A percentile compares a stretch with the other conserved stretches of the same genome.
These are phyloP conservation scores for Brettanomyces naardenensis DNA, from an alignment of 805 yeast species.

Conservation along the genomic window DNA sequence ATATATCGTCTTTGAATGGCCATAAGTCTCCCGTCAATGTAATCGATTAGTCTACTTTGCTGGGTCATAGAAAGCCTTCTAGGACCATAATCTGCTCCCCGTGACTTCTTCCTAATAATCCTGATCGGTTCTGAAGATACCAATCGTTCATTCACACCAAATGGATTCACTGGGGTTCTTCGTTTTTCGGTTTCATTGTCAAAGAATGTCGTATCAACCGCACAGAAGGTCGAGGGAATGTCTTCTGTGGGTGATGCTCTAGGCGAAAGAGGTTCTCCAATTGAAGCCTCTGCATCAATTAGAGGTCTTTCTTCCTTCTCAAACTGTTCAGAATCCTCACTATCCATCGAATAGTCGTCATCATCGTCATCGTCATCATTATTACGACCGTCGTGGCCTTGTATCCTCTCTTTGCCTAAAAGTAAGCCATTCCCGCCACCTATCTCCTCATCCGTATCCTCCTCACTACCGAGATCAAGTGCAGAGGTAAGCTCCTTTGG, in stretches of 20 bases:
- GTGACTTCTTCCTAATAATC: slow-evolving; percentile 5
- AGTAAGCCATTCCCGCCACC: too few relatives aligned
- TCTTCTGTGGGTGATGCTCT: slow-evolving; percentile 1
- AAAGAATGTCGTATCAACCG: slow-evolving; percentile 7
- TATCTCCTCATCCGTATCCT: too few relatives aligned
- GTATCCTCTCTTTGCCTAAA: slow-evolving; percentile 6
- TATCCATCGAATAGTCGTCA: slow-evolving; percentile 15
- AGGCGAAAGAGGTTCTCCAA: slow-evolving; percentile 1
- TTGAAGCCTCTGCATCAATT: slow-evolving; percentile 2
- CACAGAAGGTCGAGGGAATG: slow-evolving; percentile 1
- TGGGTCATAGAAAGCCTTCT: slow-evolving; percentile 37
- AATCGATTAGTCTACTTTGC: slow-evolving; percentile 46
- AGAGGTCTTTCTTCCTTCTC: slow-evolving; percentile 7
- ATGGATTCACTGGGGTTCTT: slow-evolving; percentile 21
- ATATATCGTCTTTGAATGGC: slow-evolving; percentile 48
- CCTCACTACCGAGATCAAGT: slow-evolving; percentile 15
- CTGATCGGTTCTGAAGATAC: slow-evolving; percentile 18
- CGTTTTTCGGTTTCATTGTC: slow-evolving; percentile 17
- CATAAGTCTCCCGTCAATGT: slow-evolving; percentile 47
- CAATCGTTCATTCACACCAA: slow-evolving; percentile 18
- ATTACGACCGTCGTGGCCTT: slow-evolving; percentile 9
- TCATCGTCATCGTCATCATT: slow-evolving; percentile 11
- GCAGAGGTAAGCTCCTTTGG: slow-evolving; percentile 19
- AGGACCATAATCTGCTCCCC: background rate
- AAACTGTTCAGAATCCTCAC: slow-evolving; percentile 11